Evolutionary conservation across 495 filamentous ascomycete genomes (phyloP).

Genomic region (Glarea lozoyensis): DNA sequence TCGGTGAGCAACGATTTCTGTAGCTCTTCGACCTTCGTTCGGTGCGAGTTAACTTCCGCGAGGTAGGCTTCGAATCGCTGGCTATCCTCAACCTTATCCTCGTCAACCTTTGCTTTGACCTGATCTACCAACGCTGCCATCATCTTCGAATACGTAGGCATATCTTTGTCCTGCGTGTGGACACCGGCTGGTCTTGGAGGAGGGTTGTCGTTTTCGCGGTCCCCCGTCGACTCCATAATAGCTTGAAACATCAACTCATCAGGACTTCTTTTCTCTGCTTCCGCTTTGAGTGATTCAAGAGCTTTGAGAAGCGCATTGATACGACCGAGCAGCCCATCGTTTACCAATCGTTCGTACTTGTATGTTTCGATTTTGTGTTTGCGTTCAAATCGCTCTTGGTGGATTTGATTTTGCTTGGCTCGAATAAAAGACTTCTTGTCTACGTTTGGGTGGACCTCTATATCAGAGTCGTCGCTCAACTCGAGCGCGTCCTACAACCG

Average conservation of each 20-base stretch:
- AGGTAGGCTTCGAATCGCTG: slow-evolving; percentile 65
- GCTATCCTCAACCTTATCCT: slow-evolving; percentile 50
- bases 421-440: slow-evolving; percentile 98
- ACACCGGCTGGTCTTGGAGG: slow-evolving; percentile 66
- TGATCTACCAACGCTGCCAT: slow-evolving; percentile 87
- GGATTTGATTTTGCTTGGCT: slow-evolving; percentile 95
- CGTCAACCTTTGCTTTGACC: slow-evolving; percentile 82
- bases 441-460: slow-evolving; percentile 98
- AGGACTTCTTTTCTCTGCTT: slow-evolving; percentile 51
- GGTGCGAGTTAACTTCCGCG: slow-evolving; percentile 64
- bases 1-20: slow-evolving; percentile 64
- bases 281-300: slow-evolving; percentile 58
- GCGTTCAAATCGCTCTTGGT: slow-evolving; percentile 74
- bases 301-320: slow-evolving; percentile 68
- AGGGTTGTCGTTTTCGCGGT: slow-evolving; percentile 65
- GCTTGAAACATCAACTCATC: slow-evolving; percentile 80
- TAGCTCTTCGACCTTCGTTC: slow-evolving; percentile 64
- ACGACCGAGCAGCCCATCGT: slow-evolving; percentile 77
- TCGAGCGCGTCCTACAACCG: slow-evolving; percentile 67
- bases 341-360: slow-evolving; percentile 88
- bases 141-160: slow-evolving; percentile 89
- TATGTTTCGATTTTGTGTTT: slow-evolving; percentile 81
- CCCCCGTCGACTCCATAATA: slow-evolving; percentile 65
- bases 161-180: slow-evolving; percentile 61
- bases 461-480: slow-evolving; percentile 94